Evolutionary conservation across 2,329 filamentous ascomycete species (phyloP), one percentile per base, ranked within the genome.

Genomic region (Botryotinia narcissicola): DNA sequence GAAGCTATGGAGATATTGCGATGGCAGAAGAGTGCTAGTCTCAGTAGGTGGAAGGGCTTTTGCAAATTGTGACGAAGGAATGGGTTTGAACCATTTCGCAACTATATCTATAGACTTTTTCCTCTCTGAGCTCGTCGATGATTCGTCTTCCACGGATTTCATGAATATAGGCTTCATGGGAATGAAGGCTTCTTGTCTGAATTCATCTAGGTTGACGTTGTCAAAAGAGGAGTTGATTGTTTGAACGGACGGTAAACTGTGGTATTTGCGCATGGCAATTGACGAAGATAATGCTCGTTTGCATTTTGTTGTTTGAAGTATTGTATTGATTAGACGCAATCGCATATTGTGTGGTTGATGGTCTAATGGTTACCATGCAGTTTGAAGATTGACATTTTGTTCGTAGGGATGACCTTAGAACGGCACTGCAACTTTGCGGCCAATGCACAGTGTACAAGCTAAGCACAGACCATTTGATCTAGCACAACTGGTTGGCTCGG

Each of bases 31-130:
- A 37, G 54, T 46, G 37, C 29, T 46, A 18, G 51, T 9, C 22
- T 20, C n/a, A 25, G 12, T 18, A 12, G 44, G 40, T 14, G 29
- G 4, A 18, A 29, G 12, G 10, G 3, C 7, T 10, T 37, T 12
- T 67, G n/a, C 60, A 44, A 20, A 40, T 61, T 32, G 35, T 25
- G 32, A 14, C 16, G 57, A 29, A 32, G 25, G 29, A 10, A n/a
- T 25, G n/a, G 51, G 35, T 9, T 25, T 1, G 77, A 93, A 93
- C 91, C 91, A 93, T 75, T 87, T 88, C 6, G 78, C 78, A 32
- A 85, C 81, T 1, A 89, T 89, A 0, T 89, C 88, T 1, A 91
- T 79, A 67, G 87, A 87, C 3, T 80, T 78, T 10, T 80, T 79
- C 46, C 81, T 60, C n/a, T 48, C 51, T 25, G 37, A 32, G 18